Evolutionary conservation across 2,329 filamentous ascomycete species (phyloP), one percentile per base, ranked within the genome.

Genomic region (Didymellaceae sp.): DNA sequence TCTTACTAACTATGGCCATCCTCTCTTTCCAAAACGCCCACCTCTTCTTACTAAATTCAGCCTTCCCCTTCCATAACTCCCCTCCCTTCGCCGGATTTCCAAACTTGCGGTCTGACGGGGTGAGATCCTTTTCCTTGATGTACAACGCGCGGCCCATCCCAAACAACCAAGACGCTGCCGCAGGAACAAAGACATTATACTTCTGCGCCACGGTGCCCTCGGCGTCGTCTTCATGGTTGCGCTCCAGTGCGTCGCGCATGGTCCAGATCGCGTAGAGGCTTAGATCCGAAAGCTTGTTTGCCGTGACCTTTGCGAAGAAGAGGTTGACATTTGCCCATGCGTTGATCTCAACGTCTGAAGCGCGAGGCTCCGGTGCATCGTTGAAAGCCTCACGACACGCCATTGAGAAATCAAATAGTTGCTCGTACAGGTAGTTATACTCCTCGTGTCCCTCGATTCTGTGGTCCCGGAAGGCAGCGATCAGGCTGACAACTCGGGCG

Each of bases 1-100:
- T 55, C 10, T 57, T 39, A 2, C 45, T 52, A 26, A 72, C 45
- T 11, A 55, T 57, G 0, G 52, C 60, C 52, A 73, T 68, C 34
- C 68, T 58, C 31, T 63, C 59, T 41, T 67, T 69, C 68, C 70
- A 72, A 9, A 71, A 52, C 6, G 42, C 51, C 68, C 68, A 73
- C 26, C 68, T 59, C 45, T 59, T 62, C 37, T 65, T 66, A 38
- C 64, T 68, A 35, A 71, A 70, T 41, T 58, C 67, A 3, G 58
- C 30, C 25, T 54, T 65, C 1, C 67, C 68, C 14, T 57, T 65
- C 67, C 68, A 72, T 13, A 70, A 24, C 18, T 62, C 54, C 0
- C 68, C 68, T 1, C 65, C 66, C 13, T 41, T 58, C 6, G 53
- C 67, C 10, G 68, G 67, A 48, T 70, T 67, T 13, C 67, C 67